phyloP scores from a whole-genome alignment of 805 yeast species.

The Lachancea waltii region DNA sequence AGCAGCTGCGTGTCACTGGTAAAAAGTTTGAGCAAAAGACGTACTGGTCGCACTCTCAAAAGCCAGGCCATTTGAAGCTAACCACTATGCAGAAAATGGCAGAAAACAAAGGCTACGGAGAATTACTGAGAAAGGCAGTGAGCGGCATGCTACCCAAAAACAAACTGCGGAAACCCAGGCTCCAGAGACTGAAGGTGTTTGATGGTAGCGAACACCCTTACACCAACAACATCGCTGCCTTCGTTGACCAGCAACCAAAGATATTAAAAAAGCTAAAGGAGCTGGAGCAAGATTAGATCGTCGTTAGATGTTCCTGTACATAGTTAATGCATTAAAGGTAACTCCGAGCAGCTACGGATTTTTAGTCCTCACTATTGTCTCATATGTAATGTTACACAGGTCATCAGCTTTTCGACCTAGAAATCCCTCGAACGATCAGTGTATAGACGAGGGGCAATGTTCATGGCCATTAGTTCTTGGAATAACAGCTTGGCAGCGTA shows the following conservation, averaged over 20 bases:
- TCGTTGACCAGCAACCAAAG: constrained; percentile 65
- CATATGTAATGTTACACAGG: too few relatives aligned
- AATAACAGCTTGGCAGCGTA: constrained; percentile 96
- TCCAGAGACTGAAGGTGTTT: constrained; percentile 77
- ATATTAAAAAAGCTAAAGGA: constrained; percentile 39
- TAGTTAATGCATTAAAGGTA: constrained; percentile 6
- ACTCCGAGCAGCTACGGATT: too few relatives aligned
- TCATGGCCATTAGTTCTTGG: constrained; percentile 99
- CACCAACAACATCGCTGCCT: constrained; percentile 73
- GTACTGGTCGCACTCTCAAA: constrained; percentile 83
- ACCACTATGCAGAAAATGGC: constrained; percentile 73
- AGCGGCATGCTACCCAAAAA: constrained; percentile 96
- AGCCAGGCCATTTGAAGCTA: constrained; percentile 84
- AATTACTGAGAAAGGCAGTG: constrained; percentile 78
- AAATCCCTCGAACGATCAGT: constrained; percentile 67
- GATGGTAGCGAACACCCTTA: constrained; percentile 90
- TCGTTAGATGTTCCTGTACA: too few relatives aligned
- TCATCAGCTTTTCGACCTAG: constrained; percentile 11
- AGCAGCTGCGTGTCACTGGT: constrained; percentile 76
- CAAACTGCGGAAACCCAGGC: constrained; percentile 65
- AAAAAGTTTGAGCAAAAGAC: constrained; percentile 71
- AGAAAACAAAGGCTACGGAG: constrained; percentile 80
- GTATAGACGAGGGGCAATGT: constrained; percentile 92
- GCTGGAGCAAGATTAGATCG: constrained; percentile 2
- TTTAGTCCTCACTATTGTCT: too few relatives aligned